Evolutionary conservation across 768 basidiomycete genomes (phyloP), one percentile per base, ranked within the genome.

Genomic region (Kwoniella sp.): DNA sequence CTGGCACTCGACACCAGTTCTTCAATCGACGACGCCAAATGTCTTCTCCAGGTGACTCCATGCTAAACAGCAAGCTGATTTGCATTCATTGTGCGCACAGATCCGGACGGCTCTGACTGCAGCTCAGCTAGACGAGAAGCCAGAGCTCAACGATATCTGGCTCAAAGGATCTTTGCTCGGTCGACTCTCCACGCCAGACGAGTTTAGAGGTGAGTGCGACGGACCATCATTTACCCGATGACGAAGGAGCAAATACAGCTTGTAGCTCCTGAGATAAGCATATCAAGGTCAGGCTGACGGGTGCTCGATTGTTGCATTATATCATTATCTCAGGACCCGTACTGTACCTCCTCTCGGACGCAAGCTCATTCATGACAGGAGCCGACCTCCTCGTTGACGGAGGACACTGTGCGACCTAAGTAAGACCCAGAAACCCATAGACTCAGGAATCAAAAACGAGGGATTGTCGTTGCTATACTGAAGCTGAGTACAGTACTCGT

Each of bases 281-380:
- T 33, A 33, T n/a, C n/a, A n/a, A n/a, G n/a, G n/a, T 33, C 33
- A 44, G 17, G 40, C 40, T 44, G 40, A 44, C 40, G n/a, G n/a
- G n/a, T n/a, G n/a, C n/a, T n/a, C n/a, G n/a, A n/a, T n/a, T n/a
- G n/a, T n/a, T n/a, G n/a, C n/a, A n/a, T n/a, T 10, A 19, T 9
- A 44, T 44, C 40, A 3, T 9, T 25, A 6, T 47, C n/a, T n/a
- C n/a, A 68, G 67, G 67, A 10, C 71, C 71, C 1, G 65, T 65
- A 36, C 53, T 77, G 2, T 77, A 71, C 72, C 69, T 79, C 56
- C 61, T 77, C 5, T 68, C 64, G 33, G 67, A 74, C 17, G 78
- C 78, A 1, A 70, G 70, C 36, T 71, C 72, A 22, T 80, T 68
- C 68, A 70, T 68, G 54, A 77, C 77, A 22, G 78, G 78, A 17